These are phyloP conservation scores for Xylaria sp. DNA, from an alignment of 2,329 filamentous ascomycete species.

Conservation along the genomic window DNA sequence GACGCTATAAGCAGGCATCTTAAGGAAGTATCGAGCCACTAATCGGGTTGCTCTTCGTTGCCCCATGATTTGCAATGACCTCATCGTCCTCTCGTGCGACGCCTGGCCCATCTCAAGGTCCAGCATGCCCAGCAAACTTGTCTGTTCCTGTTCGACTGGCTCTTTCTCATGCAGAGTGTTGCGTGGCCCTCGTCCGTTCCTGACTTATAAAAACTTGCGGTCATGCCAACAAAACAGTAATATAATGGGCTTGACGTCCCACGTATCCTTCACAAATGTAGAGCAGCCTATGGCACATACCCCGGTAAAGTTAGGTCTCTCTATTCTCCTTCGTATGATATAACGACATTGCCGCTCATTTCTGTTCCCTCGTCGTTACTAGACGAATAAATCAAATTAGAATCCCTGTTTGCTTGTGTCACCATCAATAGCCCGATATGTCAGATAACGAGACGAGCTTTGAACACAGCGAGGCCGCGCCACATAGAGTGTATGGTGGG, in stretches of 20 bases:
- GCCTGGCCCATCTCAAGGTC: not conserved
- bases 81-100: slow-evolving; percentile 20
- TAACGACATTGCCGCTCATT: not conserved
- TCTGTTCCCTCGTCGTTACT: not conserved
- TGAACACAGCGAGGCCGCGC: slow-evolving; percentile 24
- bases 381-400: not conserved
- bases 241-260: slow-evolving; percentile 3
- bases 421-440: slow-evolving; percentile 21
- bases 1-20: too few relatives aligned
- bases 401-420: not conserved
- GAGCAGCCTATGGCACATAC: slow-evolving; percentile 15
- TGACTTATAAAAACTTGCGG: not conserved
- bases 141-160: not conserved
- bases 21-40: slow-evolving; percentile 8
- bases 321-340: not conserved
- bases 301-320: not conserved
- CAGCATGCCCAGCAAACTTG: not conserved
- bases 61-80: slow-evolving; percentile 18
- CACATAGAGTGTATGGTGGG: slow-evolving; percentile 28
- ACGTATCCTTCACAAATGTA: not conserved
- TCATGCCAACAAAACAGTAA: not conserved
- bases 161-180: not conserved
- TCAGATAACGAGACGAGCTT: slow-evolving; percentile 26
- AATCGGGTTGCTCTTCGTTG: not conserved
- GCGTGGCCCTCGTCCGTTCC: not conserved